These are phyloP conservation scores for Azolla pinnata DNA, from an alignment of 75 land plant genomes.

Conservation along the genomic window DNA sequence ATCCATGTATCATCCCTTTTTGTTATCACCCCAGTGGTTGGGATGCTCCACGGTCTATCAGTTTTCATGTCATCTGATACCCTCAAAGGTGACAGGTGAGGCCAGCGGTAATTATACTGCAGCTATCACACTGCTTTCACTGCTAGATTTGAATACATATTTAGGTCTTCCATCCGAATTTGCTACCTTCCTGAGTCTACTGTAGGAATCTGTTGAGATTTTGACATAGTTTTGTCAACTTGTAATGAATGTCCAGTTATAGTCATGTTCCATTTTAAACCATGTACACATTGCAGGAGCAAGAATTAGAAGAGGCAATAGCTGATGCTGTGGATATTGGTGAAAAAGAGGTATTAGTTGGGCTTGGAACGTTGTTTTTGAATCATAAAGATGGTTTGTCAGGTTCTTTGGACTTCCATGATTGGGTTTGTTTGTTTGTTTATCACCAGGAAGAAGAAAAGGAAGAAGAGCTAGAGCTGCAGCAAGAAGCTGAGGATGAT, in stretches of 20 bases:
- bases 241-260: too few species aligned
- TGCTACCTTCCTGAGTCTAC: background rate
- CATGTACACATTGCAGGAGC: constrained; percentile 19
- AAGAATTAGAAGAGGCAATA: constrained; percentile 78
- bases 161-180: background rate
- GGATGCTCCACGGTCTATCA: too few species aligned
- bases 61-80: too few species aligned
- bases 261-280: background rate
- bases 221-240: background rate
- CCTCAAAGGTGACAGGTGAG: too few species aligned
- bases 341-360: constrained; percentile 55
- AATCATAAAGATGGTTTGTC: background rate
- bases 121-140: background rate
- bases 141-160: background rate
- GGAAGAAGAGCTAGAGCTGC: constrained; percentile 27
- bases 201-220: background rate
- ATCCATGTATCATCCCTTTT: too few species aligned
- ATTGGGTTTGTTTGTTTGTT: background rate
- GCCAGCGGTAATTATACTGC: background rate
- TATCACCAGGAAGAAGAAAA: constrained; percentile 40
- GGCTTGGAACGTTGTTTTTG: background rate
- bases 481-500: constrained; percentile 5
- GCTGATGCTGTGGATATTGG: constrained; percentile 93
- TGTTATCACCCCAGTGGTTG: background rate
- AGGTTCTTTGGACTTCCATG: too few species aligned